Base-by-base conservation (phyloP, 768 basidiomycete species). In the Trametes maxima region DNA sequence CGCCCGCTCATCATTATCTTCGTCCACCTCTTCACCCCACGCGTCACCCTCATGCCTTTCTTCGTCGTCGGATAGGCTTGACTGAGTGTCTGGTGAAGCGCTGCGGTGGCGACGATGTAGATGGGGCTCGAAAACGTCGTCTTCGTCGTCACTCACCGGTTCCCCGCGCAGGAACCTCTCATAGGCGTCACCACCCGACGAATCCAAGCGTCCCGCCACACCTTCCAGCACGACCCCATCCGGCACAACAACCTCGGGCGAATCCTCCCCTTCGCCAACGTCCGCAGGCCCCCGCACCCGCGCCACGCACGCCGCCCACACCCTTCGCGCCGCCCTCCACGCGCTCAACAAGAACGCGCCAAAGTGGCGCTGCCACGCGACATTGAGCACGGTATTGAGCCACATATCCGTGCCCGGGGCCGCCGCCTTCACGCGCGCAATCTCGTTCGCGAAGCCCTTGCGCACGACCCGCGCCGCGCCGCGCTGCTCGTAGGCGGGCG, bases 131-230 rank as follows among this genome's bases (percentile, higher is more conserved):
- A 70, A 78, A 2, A 79, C 80, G 16, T 77, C 78, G 16, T 78
- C 28, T 8, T 33, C 81, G 49, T 82, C 81, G 57, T 83, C 83
- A 59, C 75, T 78, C 17, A 84, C 68, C 6, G 68, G 75, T 54
- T 89, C 87, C 12, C 86, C 89, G 16, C 80, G 76, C 62, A 89
- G 73, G 66, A 90, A 90, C 35, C 81, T 76, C 59, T 74, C 71
- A 69, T 89, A 89, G 1, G 81, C 59, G 39, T 79, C 77, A 25
- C 68, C 73, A 3, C 79, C 78, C 25, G 65, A 75, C 49, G 62
- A 73, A 5, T 79, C 78, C 22, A 65, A 74, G 45, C 62, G 63
- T 16, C 33, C 36, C 12, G 16, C n/a, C 28, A 44, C 6, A 5
- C 48, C 13, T 22, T 12, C 33, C 5, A 17, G 3, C 5, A 33